Conservation (phyloP, 768 basidiomycete species). For the Phanerochaete carnosa region DNA sequence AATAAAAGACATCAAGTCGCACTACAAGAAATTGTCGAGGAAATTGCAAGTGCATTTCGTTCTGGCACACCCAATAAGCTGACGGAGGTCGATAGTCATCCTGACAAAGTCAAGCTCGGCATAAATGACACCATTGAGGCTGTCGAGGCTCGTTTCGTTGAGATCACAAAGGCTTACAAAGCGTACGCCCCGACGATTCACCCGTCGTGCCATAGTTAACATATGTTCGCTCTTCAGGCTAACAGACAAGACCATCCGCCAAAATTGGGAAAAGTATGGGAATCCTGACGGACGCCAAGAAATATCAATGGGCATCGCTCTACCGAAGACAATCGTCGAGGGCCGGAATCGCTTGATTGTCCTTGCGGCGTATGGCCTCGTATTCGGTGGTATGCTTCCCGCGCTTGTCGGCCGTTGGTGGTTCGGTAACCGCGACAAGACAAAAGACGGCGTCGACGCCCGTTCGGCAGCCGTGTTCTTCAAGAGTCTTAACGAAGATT, state of each 20-base stretch:
- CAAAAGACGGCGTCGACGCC: conserved; percentile 87
- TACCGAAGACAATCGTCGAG: conserved; percentile 92
- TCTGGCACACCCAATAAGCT: neutral
- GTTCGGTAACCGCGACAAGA: conserved; percentile 87
- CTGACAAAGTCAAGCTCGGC: conserved; percentile 88
- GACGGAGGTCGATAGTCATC: conserved; percentile 58
- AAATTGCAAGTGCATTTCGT: conserved; percentile 58
- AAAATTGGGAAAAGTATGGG: conserved; percentile 85
- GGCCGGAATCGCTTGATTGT: conserved; percentile 91
- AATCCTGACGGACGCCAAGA: conserved; percentile 98
- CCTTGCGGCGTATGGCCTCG: conserved; percentile 77
- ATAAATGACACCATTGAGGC: conserved; percentile 83
- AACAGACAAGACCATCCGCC: conserved; percentile 88
- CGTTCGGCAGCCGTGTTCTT: conserved; percentile 85
- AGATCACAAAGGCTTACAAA: conserved; percentile 98
- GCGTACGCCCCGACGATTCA: conserved; percentile 45
- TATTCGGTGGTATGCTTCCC: conserved; percentile 88
- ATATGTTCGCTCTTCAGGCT: conserved; percentile 43
- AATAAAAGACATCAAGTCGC: conserved; percentile 93
- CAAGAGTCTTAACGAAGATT: conserved; percentile 79
- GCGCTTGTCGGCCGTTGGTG: conserved; percentile 93
- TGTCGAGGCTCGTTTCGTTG: conserved; percentile 83
- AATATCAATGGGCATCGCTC: conserved; percentile 89
- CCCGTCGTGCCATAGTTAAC: neutral
- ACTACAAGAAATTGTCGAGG: conserved; percentile 89